phyloP scores from a whole-genome alignment of 352 stramenopile genomes.

The Globisporangium abappressorium region DNA sequence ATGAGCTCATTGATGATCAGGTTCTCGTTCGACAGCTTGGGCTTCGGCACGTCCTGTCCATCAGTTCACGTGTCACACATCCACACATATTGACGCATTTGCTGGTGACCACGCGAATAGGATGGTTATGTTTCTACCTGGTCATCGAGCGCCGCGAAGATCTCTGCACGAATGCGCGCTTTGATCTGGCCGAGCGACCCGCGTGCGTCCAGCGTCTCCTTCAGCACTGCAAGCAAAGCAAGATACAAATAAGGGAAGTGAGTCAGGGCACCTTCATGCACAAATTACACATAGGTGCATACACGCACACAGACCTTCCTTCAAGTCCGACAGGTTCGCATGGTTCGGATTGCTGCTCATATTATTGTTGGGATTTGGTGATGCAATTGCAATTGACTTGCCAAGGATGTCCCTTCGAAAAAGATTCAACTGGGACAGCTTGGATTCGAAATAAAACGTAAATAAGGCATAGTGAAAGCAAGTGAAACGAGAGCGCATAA shows the following conservation, averaged over 20 bases:
- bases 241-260: neutral
- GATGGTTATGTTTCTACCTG: constrained; percentile 30
- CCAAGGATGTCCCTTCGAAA: too few species aligned
- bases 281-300: neutral
- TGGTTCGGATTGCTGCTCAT: constrained; percentile 11
- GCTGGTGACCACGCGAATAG: too few species aligned
- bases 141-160: constrained; percentile 82
- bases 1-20: constrained; percentile 95
- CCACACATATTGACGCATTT: neutral
- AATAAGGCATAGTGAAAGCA: too few species aligned
- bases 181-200: constrained; percentile 82
- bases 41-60: constrained; percentile 46
- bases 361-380: neutral
- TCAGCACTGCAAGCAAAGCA: constrained; percentile 46
- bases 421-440: too few species aligned
- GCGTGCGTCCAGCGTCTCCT: constrained; percentile 76
- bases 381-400: too few species aligned
- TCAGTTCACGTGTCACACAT: neutral
- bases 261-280: neutral
- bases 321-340: constrained; percentile 55
- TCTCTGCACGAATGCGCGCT: constrained; percentile 78
- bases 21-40: constrained; percentile 90
- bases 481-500: too few species aligned
- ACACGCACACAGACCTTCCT: constrained; percentile 32
- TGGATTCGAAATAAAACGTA: too few species aligned